Base-by-base conservation (phyloP, 2,329 filamentous ascomycete genomes). In the Thielaviopsis ethacetica region DNA sequence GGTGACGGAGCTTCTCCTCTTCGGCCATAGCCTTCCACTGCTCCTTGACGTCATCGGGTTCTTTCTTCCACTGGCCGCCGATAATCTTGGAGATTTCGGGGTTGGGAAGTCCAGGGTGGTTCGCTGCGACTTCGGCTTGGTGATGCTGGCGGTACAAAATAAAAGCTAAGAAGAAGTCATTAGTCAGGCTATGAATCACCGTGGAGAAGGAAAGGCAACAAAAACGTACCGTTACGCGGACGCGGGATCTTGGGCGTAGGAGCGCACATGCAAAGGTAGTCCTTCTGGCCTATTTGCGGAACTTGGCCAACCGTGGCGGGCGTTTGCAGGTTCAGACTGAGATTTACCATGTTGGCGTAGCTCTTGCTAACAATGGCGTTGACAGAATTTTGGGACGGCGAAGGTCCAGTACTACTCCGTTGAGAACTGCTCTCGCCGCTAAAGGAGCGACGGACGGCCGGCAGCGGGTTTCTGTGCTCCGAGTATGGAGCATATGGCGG, bases 81-180 rank as follows among this genome's bases (percentile, higher is more conserved):
- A 97, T 95, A 65, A 97, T 94, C 72, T 96, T 96, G 64, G 91
- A 96, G 65, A 97, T 95, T 57, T 96, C 89, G 2, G 91, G 91
- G 71, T 97, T 97, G 53, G 91, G 84, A 63, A 96, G 81, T 52
- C 89, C 87, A n/a, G 91, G 91, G 66, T 96, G 81, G 65, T 88
- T 80, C 58, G 83, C 78, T 44, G 91, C 86, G 56, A 97, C 88
- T 54, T 82, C 77, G 19, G 86, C 83, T 71, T 97, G 91, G 66
- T 93, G 85, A 70, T 94, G 86, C 69, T 97, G 91, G 47, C 93
- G 89, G 74, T 95, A 98, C 65, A 98, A 78, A 64, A 98, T 98
- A 74, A 98, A 98, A 56, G 91, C 93, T 98, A n/a, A 19, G 15
- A 30, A 49, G 17, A 12, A 19, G 17, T 15, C 27, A 49, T 19